These are phyloP conservation scores for Penicillium brevicompactum DNA, from an alignment of 2,329 filamentous ascomycete genomes.

Conservation along the genomic window DNA sequence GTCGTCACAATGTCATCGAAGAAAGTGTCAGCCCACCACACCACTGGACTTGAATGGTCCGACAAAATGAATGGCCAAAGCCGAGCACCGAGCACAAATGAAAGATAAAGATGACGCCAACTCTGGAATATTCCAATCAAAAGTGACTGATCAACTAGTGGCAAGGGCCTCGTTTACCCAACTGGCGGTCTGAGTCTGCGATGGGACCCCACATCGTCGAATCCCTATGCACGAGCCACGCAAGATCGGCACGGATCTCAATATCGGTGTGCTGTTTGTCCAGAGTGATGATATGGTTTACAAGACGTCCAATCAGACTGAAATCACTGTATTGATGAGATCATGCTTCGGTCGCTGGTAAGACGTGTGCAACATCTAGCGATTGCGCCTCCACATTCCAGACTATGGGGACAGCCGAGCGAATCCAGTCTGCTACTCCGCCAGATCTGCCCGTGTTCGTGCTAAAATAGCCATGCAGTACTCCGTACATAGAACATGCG, in stretches of 20 bases:
- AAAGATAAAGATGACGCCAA: not conserved
- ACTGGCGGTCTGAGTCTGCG: conserved; percentile 5
- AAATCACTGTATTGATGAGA: not conserved
- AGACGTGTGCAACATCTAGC: not conserved
- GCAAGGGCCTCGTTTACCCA: not conserved
- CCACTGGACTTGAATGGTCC: not conserved
- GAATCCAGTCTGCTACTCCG: not conserved
- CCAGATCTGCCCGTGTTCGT: not conserved
- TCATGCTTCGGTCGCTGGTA: not conserved
- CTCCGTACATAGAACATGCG: not conserved
- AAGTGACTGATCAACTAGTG: not conserved
- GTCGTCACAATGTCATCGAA: not conserved
- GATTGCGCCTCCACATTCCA: not conserved
- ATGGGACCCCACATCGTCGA: not conserved
- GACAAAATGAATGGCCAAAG: not conserved
- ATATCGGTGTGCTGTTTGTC: not conserved
- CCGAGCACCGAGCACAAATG: not conserved
- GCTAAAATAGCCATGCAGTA: not conserved
- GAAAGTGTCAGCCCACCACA: not conserved
- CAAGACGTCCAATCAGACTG: not conserved
- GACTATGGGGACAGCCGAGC: not conserved
- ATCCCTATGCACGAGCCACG: not conserved
- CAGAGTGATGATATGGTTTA: not conserved
- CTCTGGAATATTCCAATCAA: not conserved
- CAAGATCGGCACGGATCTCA: conserved; percentile 1